phyloP scores from a whole-genome alignment of 306 rosid genomes.

The Adenanthera pavonina region DNA sequence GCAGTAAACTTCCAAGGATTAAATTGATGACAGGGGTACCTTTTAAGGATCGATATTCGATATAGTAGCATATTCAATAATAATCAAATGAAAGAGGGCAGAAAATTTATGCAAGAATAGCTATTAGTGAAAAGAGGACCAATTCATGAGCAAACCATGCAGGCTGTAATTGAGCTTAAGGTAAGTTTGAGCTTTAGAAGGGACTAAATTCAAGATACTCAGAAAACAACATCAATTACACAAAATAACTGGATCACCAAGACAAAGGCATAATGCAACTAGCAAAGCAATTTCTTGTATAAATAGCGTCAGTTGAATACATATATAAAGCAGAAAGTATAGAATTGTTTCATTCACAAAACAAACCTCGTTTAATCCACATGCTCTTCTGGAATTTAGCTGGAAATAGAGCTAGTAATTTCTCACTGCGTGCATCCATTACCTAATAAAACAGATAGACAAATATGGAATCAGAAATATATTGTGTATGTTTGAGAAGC shows the following conservation, averaged over 20 bases:
- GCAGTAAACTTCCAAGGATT: background rate
- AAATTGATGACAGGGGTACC: background rate
- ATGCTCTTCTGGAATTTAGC: slow-evolving; percentile 91
- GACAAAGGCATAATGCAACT: background rate
- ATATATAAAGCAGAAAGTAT: background rate
- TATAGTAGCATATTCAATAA: background rate
- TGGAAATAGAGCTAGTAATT: slow-evolving; percentile 80
- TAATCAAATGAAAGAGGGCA: background rate
- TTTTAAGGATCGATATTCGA: background rate
- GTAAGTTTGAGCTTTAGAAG: background rate
- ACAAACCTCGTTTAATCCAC: slow-evolving; percentile 93
- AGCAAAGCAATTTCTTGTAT: background rate
- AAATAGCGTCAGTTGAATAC: slow-evolving; percentile 4
- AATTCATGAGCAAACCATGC: background rate
- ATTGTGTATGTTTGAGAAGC: background rate
- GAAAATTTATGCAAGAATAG: background rate
- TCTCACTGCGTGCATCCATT: slow-evolving; percentile 76
- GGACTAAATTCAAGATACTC: background rate
- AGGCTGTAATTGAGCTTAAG: slow-evolving; percentile 4
- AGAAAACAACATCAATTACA: slow-evolving; percentile 11
- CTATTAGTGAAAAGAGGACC: background rate
- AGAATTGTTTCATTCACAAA: slow-evolving; percentile 17
- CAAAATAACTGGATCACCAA: slow-evolving; percentile 7
- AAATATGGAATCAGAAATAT: slow-evolving; percentile 20
- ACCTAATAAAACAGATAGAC: slow-evolving; percentile 54